phyloP scores from a whole-genome alignment of 495 filamentous ascomycete species.

The Chlorociboria aeruginascens region DNA sequence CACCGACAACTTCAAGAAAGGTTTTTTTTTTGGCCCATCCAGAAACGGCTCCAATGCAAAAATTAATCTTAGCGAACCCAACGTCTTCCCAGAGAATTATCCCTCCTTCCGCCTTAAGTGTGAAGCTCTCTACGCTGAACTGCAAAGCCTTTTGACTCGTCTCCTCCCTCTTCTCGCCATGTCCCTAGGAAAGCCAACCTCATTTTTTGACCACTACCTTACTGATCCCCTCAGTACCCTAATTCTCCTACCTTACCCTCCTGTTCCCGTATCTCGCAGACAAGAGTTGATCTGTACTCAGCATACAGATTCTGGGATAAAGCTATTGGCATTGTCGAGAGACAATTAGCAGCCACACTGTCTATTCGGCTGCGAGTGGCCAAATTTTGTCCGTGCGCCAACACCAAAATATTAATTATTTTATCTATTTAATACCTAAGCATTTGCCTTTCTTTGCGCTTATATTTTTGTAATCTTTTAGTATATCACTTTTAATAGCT shows the following conservation, averaged over 20 bases:
- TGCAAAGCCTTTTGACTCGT: constrained; percentile 27
- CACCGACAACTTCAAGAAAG: constrained; percentile 33
- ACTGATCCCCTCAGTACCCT: constrained; percentile 33
- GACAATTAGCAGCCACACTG: too few relatives aligned
- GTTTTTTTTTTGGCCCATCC: not conserved
- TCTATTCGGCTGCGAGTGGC: too few relatives aligned
- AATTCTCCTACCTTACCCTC: constrained; percentile 48
- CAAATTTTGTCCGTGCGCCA: too few relatives aligned
- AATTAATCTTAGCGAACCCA: constrained; percentile 31
- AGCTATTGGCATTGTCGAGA: too few relatives aligned
- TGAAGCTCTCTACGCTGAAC: constrained; percentile 29
- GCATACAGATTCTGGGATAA: constrained; percentile 31
- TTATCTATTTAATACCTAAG: too few relatives aligned
- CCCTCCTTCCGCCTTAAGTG: constrained; percentile 14
- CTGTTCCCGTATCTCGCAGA: constrained; percentile 23
- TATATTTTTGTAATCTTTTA: too few relatives aligned
- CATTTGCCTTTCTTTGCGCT: too few relatives aligned
- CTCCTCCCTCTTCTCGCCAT: constrained; percentile 31
- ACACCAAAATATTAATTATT: too few relatives aligned
- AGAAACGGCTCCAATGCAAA: constrained; percentile 7
- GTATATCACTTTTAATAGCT: too few relatives aligned
- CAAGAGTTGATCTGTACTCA: constrained; percentile 34
- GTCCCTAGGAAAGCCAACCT: constrained; percentile 25
- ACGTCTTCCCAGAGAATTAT: constrained; percentile 24
- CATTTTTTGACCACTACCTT: constrained; percentile 30